These are phyloP conservation scores for Aquilaria malaccensis DNA, from an alignment of 345 rosid genomes.

Conservation along the genomic window DNA sequence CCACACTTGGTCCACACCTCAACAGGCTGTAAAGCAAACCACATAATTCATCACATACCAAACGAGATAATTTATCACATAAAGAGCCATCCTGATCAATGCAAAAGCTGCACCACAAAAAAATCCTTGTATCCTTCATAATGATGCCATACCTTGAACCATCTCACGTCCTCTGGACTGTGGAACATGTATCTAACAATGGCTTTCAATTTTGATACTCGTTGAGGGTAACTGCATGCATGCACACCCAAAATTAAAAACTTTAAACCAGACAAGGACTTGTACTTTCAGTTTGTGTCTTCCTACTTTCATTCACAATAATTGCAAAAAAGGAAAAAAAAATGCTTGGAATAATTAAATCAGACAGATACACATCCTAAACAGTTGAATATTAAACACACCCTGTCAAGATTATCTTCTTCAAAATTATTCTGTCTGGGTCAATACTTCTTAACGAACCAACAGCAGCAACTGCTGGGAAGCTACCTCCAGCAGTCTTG, in stretches of 20 bases:
- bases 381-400: conserved; percentile 15
- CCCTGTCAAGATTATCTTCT: conserved; percentile 93
- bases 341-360: not conserved
- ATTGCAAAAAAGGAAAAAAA: not conserved
- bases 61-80: conserved; percentile 8
- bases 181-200: conserved; percentile 86
- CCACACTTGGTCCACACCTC: conserved; percentile 88
- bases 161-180: conserved; percentile 89
- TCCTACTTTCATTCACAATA: not conserved
- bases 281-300: not conserved
- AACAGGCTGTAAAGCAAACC: conserved; percentile 54
- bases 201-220: conserved; percentile 81
- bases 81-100: not conserved
- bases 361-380: not conserved
- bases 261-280: not conserved
- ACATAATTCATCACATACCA: not conserved
- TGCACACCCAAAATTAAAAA: conserved; percentile 5
- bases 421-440: conserved; percentile 75
- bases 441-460: conserved; percentile 84
- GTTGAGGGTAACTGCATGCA: conserved; percentile 80
- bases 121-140: not conserved
- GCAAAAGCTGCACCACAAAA: not conserved
- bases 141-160: conserved; percentile 71
- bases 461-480: conserved; percentile 71
- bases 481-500: conserved; percentile 37